Percentiles rank a stretch among this genome's conserved stretches.
Conservation (phyloP, 192 early-diverging fungal genomes). For the Jimgerdemannia flammicorona region DNA sequence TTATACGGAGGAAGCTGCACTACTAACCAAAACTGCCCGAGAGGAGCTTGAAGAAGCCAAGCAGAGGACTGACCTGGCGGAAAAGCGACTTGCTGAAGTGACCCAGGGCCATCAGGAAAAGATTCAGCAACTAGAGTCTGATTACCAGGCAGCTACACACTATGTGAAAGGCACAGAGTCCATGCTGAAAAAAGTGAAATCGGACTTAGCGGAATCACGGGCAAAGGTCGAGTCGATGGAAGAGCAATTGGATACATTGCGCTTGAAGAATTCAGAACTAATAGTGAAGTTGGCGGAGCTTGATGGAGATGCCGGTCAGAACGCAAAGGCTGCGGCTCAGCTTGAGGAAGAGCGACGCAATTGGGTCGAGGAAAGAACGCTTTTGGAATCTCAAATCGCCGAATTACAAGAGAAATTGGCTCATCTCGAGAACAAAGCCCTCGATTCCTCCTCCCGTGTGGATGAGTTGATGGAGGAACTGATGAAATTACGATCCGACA, state of each 20-base stretch:
- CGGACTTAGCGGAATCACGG: slow-evolving; percentile 17
- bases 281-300: not conserved
- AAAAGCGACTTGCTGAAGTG: slow-evolving; percentile 1
- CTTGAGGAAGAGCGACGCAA: slow-evolving; percentile 1
- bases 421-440: slow-evolving; percentile 15
- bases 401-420: slow-evolving; percentile 15
- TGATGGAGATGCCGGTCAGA: not conserved
- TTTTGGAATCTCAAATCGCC: slow-evolving; percentile 9
- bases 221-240: not conserved
- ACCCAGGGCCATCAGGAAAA: not conserved
- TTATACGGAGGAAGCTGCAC: slow-evolving; percentile 10
- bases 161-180: slow-evolving; percentile 30
- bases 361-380: slow-evolving; percentile 4
- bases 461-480: slow-evolving; percentile 5
- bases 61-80: slow-evolving; percentile 1
- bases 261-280: not conserved
- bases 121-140: slow-evolving; percentile 36
- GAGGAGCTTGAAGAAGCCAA: slow-evolving; percentile 7
- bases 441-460: slow-evolving; percentile 12
- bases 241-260: not conserved
- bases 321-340: not conserved
- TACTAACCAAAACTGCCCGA: not conserved
- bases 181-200: slow-evolving; percentile 24
- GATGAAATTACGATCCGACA: slow-evolving; percentile 4
- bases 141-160: slow-evolving; percentile 35